phyloP scores from a whole-genome alignment of 306 rosid genomes.

The Fagus crenata region DNA sequence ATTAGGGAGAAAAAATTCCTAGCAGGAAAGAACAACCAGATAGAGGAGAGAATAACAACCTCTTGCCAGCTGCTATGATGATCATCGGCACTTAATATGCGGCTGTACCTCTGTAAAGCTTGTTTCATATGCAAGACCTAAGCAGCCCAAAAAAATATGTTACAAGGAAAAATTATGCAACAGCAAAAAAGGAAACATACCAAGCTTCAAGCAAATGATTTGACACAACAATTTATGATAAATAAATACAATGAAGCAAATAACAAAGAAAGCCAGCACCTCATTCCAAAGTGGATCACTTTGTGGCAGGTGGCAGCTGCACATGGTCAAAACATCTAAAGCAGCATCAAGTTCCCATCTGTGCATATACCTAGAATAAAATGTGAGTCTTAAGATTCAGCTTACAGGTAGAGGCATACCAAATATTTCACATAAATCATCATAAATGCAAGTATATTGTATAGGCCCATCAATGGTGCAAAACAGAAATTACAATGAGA shows the following conservation, averaged over 20 bases:
- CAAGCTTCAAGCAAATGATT: constrained; percentile 5
- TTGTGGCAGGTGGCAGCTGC: constrained; percentile 88
- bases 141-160: constrained; percentile 38
- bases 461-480: not conserved
- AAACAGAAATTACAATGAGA: not conserved
- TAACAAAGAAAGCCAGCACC: constrained; percentile 49
- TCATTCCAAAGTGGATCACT: constrained; percentile 58
- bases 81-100: constrained; percentile 83
- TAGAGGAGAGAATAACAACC: constrained; percentile 46
- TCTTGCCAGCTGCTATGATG: constrained; percentile 94
- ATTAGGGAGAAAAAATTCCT: constrained; percentile 13
- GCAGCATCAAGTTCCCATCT: constrained; percentile 94
- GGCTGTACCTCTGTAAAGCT: constrained; percentile 92
- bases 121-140: constrained; percentile 81
- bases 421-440: not conserved
- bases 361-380: constrained; percentile 67
- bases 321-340: constrained; percentile 94
- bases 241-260: constrained; percentile 25
- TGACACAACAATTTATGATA: constrained; percentile 9
- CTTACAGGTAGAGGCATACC: constrained; percentile 17
- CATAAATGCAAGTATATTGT: not conserved
- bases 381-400: constrained; percentile 18
- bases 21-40: constrained; percentile 3
- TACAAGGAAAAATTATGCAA: constrained; percentile 29
- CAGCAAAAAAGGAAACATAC: not conserved